Percentiles rank a stretch among this genome's conserved stretches.
Evolutionary conservation across 2,329 filamentous ascomycete species (phyloP).

Genomic region (Aspergillus fijiensis): DNA sequence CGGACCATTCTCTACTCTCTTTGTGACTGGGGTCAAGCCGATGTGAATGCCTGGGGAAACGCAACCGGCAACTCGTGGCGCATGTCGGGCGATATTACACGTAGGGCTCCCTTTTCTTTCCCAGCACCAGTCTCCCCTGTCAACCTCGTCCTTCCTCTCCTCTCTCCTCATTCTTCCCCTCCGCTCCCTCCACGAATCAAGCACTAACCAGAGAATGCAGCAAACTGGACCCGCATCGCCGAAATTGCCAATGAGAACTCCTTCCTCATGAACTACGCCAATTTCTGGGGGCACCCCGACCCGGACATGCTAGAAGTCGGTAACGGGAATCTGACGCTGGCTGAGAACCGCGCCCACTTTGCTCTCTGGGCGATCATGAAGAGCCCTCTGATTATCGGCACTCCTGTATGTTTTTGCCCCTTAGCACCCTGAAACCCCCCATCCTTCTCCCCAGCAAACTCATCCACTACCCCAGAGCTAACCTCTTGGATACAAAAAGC

Average conservation of each 20-base stretch:
- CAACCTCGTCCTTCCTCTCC: too few relatives aligned
- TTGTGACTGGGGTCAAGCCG: slow-evolving; percentile 55
- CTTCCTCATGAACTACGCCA: slow-evolving; percentile 45
- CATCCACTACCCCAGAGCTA: neutral
- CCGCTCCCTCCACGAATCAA: neutral
- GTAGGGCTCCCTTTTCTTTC: slow-evolving; percentile 15
- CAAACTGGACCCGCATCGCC: slow-evolving; percentile 30
- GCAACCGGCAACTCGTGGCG: slow-evolving; percentile 50
- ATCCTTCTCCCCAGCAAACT: neutral
- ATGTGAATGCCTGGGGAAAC: slow-evolving; percentile 53
- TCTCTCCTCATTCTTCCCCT: too few relatives aligned
- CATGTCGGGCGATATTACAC: slow-evolving; percentile 36
- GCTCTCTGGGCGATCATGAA: slow-evolving; percentile 55
- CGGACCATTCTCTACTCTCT: slow-evolving; percentile 53
- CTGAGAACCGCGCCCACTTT: slow-evolving; percentile 53
- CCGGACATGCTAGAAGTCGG: slow-evolving; percentile 54
- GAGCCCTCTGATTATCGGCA: slow-evolving; percentile 52
- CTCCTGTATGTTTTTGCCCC: slow-evolving; percentile 24
- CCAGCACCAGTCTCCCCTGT: too few relatives aligned
- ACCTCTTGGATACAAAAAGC: slow-evolving; percentile 15
- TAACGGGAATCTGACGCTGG: slow-evolving; percentile 48
- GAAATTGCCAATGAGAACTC: slow-evolving; percentile 53
- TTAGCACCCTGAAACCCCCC: neutral
- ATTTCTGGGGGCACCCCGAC: slow-evolving; percentile 55
- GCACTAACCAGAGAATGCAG: neutral